Percentiles rank a stretch among this genome's conserved stretches.
These are phyloP conservation scores for Penicillium paneum DNA, from an alignment of 2,329 filamentous ascomycete genomes.

Conservation along the genomic window DNA sequence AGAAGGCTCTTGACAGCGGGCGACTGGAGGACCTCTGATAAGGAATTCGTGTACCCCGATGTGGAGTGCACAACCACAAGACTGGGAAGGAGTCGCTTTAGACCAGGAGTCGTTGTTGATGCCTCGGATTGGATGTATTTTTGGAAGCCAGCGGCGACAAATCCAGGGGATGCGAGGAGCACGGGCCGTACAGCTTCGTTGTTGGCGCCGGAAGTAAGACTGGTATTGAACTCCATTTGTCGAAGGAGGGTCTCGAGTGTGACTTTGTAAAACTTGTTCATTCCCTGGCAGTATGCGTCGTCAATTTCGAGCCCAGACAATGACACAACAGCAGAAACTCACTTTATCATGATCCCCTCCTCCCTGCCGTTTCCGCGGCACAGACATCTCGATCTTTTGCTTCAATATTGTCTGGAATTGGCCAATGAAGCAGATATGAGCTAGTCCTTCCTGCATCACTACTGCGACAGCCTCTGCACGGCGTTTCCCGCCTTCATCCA, in stretches of 20 bases:
- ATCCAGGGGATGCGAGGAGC: slow-evolving; percentile 84
- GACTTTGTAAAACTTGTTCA: slow-evolving; percentile 74
- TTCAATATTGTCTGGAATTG: slow-evolving; percentile 50
- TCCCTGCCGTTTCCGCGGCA: slow-evolving; percentile 48
- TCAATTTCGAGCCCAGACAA: neutral
- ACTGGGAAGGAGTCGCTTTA: slow-evolving; percentile 66
- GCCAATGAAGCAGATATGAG: slow-evolving; percentile 52
- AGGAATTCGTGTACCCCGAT: slow-evolving; percentile 78
- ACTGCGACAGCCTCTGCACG: slow-evolving; percentile 83
- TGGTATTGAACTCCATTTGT: slow-evolving; percentile 67
- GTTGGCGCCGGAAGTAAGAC: slow-evolving; percentile 36
- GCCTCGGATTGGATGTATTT: slow-evolving; percentile 64
- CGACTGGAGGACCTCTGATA: slow-evolving; percentile 82
- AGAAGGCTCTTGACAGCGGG: slow-evolving; percentile 73
- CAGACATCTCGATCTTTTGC: slow-evolving; percentile 48
- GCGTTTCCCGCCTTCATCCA: slow-evolving; percentile 65
- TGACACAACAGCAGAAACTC: neutral
- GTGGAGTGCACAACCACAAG: slow-evolving; percentile 74
- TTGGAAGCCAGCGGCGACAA: slow-evolving; percentile 76
- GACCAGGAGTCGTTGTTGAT: slow-evolving; percentile 55
- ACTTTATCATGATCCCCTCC: slow-evolving; percentile 51
- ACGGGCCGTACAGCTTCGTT: slow-evolving; percentile 55
- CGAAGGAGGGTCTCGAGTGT: slow-evolving; percentile 71
- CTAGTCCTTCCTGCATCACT: slow-evolving; percentile 76
- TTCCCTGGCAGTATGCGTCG: slow-evolving; percentile 47